Percentiles rank a stretch among this genome's conserved stretches.
Evolutionary conservation across 2,329 filamentous ascomycete species (phyloP).

Genomic region (Fusarium sp.): DNA sequence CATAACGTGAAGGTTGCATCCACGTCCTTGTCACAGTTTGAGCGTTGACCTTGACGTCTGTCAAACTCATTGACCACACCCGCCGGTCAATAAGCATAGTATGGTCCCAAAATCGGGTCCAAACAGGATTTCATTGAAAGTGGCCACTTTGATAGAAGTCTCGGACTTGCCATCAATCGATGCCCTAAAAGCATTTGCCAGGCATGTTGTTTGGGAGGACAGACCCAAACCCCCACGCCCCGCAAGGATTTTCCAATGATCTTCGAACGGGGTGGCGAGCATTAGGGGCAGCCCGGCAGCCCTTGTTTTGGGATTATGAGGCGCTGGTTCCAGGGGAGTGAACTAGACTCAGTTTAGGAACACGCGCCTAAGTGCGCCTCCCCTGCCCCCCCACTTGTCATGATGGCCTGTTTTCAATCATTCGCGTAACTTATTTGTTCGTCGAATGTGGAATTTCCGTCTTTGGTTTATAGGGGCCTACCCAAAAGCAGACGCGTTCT

Average conservation of each 20-base stretch:
- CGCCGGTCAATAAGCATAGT: not conserved
- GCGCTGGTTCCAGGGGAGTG: constrained; percentile 52
- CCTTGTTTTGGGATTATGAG: constrained; percentile 39
- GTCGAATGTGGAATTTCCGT: constrained; percentile 42
- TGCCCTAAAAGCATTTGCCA: constrained; percentile 35
- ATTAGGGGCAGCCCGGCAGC: constrained; percentile 49
- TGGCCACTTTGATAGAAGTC: constrained; percentile 40
- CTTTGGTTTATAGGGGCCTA: constrained; percentile 23
- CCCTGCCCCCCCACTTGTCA: constrained; percentile 43
- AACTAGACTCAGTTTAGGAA: constrained; percentile 47
- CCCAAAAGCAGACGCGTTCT: constrained; percentile 26
- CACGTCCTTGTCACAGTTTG: no score
- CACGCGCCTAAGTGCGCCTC: constrained; percentile 20
- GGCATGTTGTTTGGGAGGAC: constrained; percentile 33
- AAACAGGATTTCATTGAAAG: constrained; percentile 33
- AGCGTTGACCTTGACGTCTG: constrained; percentile 4
- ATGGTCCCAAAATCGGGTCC: no score
- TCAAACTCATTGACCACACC: not conserved
- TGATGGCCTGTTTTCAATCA: constrained; percentile 51
- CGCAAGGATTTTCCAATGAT: constrained; percentile 51
- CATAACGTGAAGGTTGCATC: constrained; percentile 7
- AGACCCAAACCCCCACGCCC: constrained; percentile 28
- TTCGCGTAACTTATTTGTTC: constrained; percentile 39
- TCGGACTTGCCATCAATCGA: constrained; percentile 37
- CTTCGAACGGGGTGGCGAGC: constrained; percentile 50